Percentiles rank a stretch among this genome's conserved stretches.
These are phyloP conservation scores for Dioscorea dumetorum DNA, from an alignment of 106 monocot species.

Conservation along the genomic window DNA sequence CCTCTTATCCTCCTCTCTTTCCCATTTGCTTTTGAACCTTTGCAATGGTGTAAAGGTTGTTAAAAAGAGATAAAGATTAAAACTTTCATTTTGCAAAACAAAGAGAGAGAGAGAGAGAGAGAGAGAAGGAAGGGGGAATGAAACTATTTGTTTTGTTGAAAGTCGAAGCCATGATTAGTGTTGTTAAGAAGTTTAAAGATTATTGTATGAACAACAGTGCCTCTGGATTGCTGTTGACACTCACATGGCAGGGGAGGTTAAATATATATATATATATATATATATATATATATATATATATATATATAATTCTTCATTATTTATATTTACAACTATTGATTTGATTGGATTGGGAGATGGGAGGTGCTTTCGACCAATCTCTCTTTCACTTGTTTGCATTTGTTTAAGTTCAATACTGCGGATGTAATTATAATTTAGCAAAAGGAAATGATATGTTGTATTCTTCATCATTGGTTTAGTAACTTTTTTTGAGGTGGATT, in stretches of 20 bases:
- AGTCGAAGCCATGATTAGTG: not conserved
- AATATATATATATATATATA: too few relatives aligned
- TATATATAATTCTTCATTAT: too few relatives aligned
- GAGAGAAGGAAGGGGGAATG: not conserved
- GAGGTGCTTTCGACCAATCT: constrained; percentile 3
- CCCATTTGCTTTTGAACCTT: too few relatives aligned
- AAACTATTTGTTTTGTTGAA: not conserved
- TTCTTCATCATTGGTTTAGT: not conserved
- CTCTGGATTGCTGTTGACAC: constrained; percentile 11
- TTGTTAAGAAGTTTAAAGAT: too few relatives aligned
- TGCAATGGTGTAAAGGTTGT: too few relatives aligned
- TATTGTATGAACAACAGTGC: not conserved
- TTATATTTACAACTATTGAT: not conserved
- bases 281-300: too few relatives aligned
- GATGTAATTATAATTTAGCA: too few relatives aligned
- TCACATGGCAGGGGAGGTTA: not conserved
- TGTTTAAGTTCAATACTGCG: not conserved
- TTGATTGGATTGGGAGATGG: not conserved
- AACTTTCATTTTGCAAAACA: not conserved
- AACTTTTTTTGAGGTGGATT: not conserved
- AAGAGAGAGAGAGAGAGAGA: not conserved
- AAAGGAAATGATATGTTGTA: not conserved
- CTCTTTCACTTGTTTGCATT: not conserved
- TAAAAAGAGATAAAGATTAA: too few relatives aligned
- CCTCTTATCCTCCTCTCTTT: too few relatives aligned